Base-by-base conservation (phyloP, 1,139 yeast genomes). In the Kurtzmaniella natalensis region DNA sequence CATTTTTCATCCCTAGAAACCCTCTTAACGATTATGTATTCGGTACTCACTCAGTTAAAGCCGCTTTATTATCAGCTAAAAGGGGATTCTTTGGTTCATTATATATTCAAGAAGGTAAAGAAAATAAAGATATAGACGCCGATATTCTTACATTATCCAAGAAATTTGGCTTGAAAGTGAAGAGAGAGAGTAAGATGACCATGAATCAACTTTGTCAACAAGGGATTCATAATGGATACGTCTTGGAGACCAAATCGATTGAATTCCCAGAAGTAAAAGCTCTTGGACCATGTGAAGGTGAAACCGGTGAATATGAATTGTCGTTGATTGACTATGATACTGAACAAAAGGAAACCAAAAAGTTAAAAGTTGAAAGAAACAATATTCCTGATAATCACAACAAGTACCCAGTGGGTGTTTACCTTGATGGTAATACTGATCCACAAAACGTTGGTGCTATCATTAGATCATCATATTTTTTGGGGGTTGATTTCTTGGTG, bases 381-480 rank as follows among this genome's bases (percentile, higher is more conserved):
- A 37, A 2, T 30, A 30, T 30, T 28, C 36, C 22, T 10, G 21
- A 26, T 19, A 19, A 21, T 8, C 14, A n/a, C 24, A 18, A 18
- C 30, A 57, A 56, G 25, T 65, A 62, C 46, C 95, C 96, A 0
- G 50, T 88, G 13, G 96, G 92, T 0, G 47, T 88, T 3, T 86
- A 74, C 47, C 58, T 88, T 28, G 96, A 88, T 55, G 89, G 85
- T 40, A 71, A 89, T 34, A 79, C 88, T 4, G 96, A 89, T 52
- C 94, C 96, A 0, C 95, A 86, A 53, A 89, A 89, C 51, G 67
- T 86, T 47, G 97, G 97, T 2, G 94, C 94, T 22, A 78, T 89
- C 31, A 59, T 87, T 21, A 66, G 97, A 50, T 75, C 89, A 1
- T 94, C 95, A 0, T 84, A 78, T 56, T 88, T 72, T 55, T 65